Evolutionary conservation across 768 basidiomycete genomes (phyloP).

Genomic region (Hygrophoropsis aurantiaca): DNA sequence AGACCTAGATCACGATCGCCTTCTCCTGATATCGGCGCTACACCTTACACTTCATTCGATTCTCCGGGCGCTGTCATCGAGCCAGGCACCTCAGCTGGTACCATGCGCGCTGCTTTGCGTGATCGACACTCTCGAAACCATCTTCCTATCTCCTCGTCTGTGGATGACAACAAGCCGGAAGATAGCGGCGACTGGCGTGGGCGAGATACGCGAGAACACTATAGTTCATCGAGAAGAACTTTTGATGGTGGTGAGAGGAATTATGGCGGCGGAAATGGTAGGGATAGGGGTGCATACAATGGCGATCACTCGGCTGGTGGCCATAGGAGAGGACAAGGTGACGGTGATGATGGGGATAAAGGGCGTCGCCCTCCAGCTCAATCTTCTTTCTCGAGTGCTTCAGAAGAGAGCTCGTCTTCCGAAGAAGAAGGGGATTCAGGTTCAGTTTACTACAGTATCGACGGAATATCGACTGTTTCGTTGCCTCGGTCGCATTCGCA

Average conservation of each 20-base stretch:
- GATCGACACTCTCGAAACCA: constrained; percentile 1
- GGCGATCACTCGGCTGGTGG: constrained; percentile 18
- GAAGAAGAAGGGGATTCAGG: constrained; percentile 43
- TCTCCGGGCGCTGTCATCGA: constrained; percentile 29
- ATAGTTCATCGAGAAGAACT: constrained; percentile 11
- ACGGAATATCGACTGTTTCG: constrained; percentile 31
- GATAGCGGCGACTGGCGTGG: constrained; percentile 20
- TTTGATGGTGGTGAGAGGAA: constrained; percentile 8
- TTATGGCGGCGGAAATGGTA: constrained; percentile 7
- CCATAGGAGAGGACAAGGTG: constrained; percentile 32
- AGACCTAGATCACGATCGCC: constrained; percentile 7
- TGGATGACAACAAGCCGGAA: constrained; percentile 9
- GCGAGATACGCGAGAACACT: constrained; percentile 14
- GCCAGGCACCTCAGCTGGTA: constrained; percentile 46
- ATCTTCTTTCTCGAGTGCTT: constrained; percentile 34
- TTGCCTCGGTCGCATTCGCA: constrained; percentile 20
- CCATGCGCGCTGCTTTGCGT: constrained; percentile 17
- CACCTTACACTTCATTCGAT: constrained; percentile 19
- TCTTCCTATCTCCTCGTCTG: constrained; percentile 1
- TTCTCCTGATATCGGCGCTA: constrained; percentile 9
- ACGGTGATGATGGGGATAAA: constrained; percentile 41
- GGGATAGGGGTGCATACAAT: constrained; percentile 12
- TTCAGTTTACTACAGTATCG: constrained; percentile 44
- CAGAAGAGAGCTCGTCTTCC: constrained; percentile 36
- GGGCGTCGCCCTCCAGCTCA: constrained; percentile 24